A percentile compares a stretch with the other conserved stretches of the same genome.
Conservation (phyloP, 164 flowering plant species). For the Aristolochia fimbriata region DNA sequence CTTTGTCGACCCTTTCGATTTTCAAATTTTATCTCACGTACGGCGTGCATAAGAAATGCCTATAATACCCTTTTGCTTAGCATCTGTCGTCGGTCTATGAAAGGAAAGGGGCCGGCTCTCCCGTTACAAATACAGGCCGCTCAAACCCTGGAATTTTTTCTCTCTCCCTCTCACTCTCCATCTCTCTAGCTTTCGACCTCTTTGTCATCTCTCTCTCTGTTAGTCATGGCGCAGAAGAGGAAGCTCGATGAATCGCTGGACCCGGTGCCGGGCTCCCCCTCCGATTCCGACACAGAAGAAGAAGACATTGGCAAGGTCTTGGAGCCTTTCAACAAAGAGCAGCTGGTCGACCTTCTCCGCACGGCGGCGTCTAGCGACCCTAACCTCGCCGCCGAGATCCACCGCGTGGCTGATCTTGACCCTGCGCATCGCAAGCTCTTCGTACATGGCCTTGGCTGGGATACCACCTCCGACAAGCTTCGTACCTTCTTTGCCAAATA, state of each 20-base stretch:
- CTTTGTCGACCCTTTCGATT: no score
- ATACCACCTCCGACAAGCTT: conserved; percentile 32
- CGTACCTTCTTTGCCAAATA: conserved; percentile 18
- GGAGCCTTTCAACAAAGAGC: conserved; percentile 38
- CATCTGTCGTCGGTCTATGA: background rate
- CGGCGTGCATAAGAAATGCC: background rate
- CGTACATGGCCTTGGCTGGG: conserved; percentile 41
- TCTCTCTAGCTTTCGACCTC: background rate
- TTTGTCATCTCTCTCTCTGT: background rate
- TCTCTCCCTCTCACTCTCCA: background rate
- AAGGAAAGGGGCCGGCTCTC: no score
- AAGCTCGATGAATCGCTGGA: conserved; percentile 10
- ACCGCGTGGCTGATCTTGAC: conserved; percentile 36
- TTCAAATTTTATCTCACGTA: no score
- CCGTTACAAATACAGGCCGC: no score
- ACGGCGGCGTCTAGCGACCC: conserved; percentile 19
- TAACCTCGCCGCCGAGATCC: conserved; percentile 24
- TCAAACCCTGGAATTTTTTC: background rate
- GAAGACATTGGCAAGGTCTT: conserved; percentile 24
- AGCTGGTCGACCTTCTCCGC: conserved; percentile 35
- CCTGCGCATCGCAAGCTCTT: conserved; percentile 40
- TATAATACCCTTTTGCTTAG: background rate
- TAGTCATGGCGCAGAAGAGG: conserved; percentile 22
- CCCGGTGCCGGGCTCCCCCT: background rate
- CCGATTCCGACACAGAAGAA: conserved; percentile 6